Evolutionary conservation across 306 rosid genomes (phyloP).

Genomic region (Medicago ruthenica): DNA sequence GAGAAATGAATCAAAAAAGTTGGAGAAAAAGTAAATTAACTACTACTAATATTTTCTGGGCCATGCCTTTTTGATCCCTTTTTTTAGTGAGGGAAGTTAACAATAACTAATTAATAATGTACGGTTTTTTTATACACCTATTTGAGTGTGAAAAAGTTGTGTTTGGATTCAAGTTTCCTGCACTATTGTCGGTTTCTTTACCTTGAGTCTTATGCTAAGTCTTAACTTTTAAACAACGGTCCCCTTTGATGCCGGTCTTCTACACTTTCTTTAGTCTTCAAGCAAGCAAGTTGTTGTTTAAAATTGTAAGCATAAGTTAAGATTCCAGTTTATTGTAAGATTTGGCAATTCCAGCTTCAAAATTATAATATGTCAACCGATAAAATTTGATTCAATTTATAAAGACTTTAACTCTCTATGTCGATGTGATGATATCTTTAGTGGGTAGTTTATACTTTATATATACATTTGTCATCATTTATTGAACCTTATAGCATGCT

Average conservation of each 20-base stretch:
- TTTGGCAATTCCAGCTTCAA: no score
- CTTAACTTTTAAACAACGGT: constrained; percentile 29
- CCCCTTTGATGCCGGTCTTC: constrained; percentile 39
- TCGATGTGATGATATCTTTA: no score
- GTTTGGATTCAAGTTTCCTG: constrained; percentile 31
- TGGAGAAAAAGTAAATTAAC: neutral
- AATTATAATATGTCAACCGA: no score
- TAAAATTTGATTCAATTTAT: no score
- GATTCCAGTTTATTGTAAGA: no score
- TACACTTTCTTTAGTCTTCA: neutral
- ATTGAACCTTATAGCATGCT: no score
- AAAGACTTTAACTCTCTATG: no score
- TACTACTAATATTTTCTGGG: neutral
- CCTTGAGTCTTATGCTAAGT: no score
- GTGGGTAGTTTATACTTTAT: no score
- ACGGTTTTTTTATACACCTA: neutral
- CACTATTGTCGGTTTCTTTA: constrained; percentile 31
- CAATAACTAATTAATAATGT: neutral
- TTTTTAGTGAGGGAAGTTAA: neutral
- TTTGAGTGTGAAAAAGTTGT: constrained; percentile 25
- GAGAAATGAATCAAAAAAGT: neutral
- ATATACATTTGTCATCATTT: no score
- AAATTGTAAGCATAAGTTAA: no score
- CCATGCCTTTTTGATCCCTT: constrained; percentile 5
- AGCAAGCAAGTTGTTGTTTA: no score